These are phyloP conservation scores for Sanguinoderma infundibulare DNA, from an alignment of 1,284 basidiomycete genomes.

Conservation along the genomic window DNA sequence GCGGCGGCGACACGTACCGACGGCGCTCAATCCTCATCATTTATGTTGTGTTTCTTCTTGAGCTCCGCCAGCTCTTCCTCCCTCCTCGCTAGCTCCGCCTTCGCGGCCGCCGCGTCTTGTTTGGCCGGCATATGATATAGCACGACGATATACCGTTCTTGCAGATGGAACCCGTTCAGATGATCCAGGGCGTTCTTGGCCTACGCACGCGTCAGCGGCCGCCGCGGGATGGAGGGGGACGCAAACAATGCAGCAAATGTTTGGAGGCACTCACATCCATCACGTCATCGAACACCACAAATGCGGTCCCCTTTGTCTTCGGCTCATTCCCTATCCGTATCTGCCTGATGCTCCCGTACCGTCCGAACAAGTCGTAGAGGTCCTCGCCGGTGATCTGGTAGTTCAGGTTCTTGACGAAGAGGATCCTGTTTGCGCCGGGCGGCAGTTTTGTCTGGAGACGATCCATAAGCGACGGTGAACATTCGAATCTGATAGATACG, in stretches of 20 bases:
- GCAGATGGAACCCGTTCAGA: conserved; percentile 97
- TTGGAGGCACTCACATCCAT: conserved; percentile 74
- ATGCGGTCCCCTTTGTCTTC: conserved; percentile 96
- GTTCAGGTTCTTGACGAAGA: conserved; percentile 91
- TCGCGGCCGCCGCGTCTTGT: conserved; percentile 90
- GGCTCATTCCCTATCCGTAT: conserved; percentile 91
- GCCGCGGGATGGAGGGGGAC: conserved; percentile 15
- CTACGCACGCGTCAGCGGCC: conserved; percentile 40
- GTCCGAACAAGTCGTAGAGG: conserved; percentile 96
- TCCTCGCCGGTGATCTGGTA: conserved; percentile 95
- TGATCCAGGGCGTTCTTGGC: conserved; percentile 97
- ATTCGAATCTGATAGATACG: background rate
- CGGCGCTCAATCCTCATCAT: conserved; percentile 60
- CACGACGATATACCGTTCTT: conserved; percentile 97
- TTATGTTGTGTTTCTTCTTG: conserved; percentile 85
- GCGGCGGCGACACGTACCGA: conserved; percentile 8
- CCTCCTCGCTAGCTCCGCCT: conserved; percentile 89
- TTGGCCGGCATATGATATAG: conserved; percentile 97
- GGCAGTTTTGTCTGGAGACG: conserved; percentile 74
- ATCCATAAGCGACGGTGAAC: background rate
- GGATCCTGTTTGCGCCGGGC: conserved; percentile 82
- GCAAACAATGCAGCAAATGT: conserved; percentile 16
- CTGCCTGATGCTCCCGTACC: conserved; percentile 96
- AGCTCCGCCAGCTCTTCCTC: conserved; percentile 90
- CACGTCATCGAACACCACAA: conserved; percentile 90